phyloP scores from a whole-genome alignment of 345 rosid species.

The Orychophragmus violaceus region DNA sequence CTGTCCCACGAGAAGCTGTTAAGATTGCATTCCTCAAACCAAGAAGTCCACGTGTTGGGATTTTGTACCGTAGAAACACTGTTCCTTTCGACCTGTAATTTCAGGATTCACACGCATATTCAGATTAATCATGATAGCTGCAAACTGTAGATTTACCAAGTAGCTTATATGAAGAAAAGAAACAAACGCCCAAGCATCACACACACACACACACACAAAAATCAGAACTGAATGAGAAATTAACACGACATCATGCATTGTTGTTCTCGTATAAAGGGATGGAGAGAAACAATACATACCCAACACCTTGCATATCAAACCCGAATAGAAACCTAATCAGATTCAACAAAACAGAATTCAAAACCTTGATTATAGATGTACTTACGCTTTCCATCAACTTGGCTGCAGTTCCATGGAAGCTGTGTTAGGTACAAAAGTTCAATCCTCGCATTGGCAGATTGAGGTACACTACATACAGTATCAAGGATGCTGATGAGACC shows the following conservation, averaged over 20 bases:
- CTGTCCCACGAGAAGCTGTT: conserved; percentile 97
- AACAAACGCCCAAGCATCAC: background rate
- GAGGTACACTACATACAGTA: no score
- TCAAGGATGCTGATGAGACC: no score
- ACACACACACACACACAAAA: background rate
- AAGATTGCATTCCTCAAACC: conserved; percentile 93
- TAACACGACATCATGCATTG: background rate
- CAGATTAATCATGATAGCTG: background rate
- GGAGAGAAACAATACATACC: conserved; percentile 39
- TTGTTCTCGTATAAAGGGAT: background rate
- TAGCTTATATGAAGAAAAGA: background rate
- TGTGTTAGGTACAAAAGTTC: no score
- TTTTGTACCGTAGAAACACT: conserved; percentile 65
- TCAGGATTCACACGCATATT: conserved; percentile 16
- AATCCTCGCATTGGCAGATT: no score
- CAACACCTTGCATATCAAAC: conserved; percentile 89
- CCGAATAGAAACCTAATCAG: no score
- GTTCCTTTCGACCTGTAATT: conserved; percentile 75
- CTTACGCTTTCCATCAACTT: no score
- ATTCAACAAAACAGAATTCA: no score
- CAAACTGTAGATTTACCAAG: background rate
- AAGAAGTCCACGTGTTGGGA: conserved; percentile 97
- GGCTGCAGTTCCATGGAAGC: no score
- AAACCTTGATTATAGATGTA: no score
- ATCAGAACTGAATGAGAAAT: background rate